phyloP scores from a whole-genome alignment of 2,329 filamentous ascomycete genomes.

The Chaetomiaceae sp. region DNA sequence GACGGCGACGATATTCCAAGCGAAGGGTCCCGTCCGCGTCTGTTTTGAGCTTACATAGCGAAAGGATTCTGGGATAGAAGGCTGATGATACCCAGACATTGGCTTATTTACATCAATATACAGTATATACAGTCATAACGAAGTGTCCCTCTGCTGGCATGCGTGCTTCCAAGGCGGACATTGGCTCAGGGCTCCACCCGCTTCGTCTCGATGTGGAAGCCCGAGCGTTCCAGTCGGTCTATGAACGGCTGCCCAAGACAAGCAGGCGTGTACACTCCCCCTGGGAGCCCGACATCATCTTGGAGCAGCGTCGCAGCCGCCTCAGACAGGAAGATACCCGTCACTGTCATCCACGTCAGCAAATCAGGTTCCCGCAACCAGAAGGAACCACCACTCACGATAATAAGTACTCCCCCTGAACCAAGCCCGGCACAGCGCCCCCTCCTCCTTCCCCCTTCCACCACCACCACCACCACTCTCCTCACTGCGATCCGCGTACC shows the following conservation, averaged over 20 bases:
- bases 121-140: constrained; percentile 21
- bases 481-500: constrained; percentile 46
- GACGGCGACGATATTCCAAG: constrained; percentile 1
- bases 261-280: constrained; percentile 61
- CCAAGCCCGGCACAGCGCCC: constrained; percentile 48
- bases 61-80: not conserved
- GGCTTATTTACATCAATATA: constrained; percentile 18
- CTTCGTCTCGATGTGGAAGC: constrained; percentile 57
- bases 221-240: constrained; percentile 53
- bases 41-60: constrained; percentile 3
- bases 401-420: constrained; percentile 59
- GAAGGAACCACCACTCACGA: constrained; percentile 40
- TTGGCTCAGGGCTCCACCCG: constrained; percentile 13
- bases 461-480: constrained; percentile 4
- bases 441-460: constrained; percentile 23
- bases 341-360: constrained; percentile 43
- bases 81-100: not conserved
- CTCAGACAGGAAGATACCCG: constrained; percentile 56
- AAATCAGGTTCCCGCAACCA: not conserved
- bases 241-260: constrained; percentile 62
- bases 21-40: not conserved
- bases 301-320: constrained; percentile 60
- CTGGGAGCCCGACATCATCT: constrained; percentile 50
- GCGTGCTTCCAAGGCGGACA: too few species aligned
- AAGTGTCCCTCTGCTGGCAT: too few species aligned